Conservation (phyloP, 169 alveolate genomes). For the Plasmodium chabaudi region DNA sequence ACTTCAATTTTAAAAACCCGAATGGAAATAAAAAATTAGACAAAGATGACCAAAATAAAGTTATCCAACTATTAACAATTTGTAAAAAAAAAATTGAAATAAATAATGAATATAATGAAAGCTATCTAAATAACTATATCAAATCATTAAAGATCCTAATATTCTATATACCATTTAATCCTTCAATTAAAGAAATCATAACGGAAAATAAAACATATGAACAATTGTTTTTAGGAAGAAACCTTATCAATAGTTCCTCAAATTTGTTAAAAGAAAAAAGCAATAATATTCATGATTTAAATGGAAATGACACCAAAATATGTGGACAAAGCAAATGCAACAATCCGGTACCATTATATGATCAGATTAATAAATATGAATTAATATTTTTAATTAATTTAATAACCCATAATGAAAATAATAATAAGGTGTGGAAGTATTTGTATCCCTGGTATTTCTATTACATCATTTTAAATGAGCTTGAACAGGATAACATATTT, state of each 20-base stretch:
- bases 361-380: slow-evolving; percentile 62
- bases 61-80: slow-evolving; percentile 11
- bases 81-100: slow-evolving; percentile 39
- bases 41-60: slow-evolving; percentile 48
- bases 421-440: slow-evolving; percentile 25
- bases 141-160: slow-evolving; percentile 41
- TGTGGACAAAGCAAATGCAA: not conserved
- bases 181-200: slow-evolving; percentile 38
- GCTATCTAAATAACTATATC: slow-evolving; percentile 18
- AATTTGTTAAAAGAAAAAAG: slow-evolving; percentile 1
- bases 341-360: not conserved
- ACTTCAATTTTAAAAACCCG: slow-evolving; percentile 32
- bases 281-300: not conserved
- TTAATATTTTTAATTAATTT: slow-evolving; percentile 71
- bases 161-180: slow-evolving; percentile 52
- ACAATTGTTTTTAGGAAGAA: slow-evolving; percentile 30
- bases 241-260: not conserved
- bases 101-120: slow-evolving; percentile 11
- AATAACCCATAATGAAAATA: slow-evolving; percentile 69
- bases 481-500: slow-evolving; percentile 41
- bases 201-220: slow-evolving; percentile 50
- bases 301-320: not conserved
- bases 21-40: slow-evolving; percentile 23
- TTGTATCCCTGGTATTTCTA: slow-evolving; percentile 42
- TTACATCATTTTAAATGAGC: slow-evolving; percentile 23